A percentile compares a stretch with the other conserved stretches of the same genome.
phyloP scores from a whole-genome alignment of 805 yeast genomes.

The Schwanniomyces yamadae region DNA sequence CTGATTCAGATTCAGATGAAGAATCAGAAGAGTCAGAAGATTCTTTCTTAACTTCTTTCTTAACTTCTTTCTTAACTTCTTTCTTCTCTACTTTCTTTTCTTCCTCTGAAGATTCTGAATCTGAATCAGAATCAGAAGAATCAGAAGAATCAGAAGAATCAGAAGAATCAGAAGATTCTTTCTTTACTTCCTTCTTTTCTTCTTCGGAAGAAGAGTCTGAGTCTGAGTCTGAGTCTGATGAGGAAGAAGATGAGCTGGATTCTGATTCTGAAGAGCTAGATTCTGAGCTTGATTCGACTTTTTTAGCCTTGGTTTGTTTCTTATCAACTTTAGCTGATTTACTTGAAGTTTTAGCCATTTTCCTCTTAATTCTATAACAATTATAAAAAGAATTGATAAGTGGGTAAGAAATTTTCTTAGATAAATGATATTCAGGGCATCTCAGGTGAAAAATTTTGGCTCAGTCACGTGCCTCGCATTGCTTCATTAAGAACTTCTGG shows the following conservation, averaged over 20 bases:
- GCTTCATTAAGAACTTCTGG: conserved; percentile 1
- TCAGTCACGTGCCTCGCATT: conserved; percentile 1
- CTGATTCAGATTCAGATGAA: conserved; percentile 18
- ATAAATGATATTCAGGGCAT: conserved; percentile 7
- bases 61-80: conserved; percentile 14
- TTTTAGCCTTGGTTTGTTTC: conserved; percentile 22
- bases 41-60: conserved; percentile 12
- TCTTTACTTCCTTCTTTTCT: conserved; percentile 11
- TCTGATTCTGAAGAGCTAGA: conserved; percentile 12
- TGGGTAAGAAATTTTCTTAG: neutral
- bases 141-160: conserved; percentile 23
- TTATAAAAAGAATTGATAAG: neutral
- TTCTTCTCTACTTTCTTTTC: conserved; percentile 25
- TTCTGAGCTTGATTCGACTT: conserved; percentile 17
- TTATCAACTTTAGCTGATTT: conserved; percentile 26
- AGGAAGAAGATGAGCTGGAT: conserved; percentile 23
- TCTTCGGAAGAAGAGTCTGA: conserved; percentile 29
- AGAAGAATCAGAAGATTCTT: conserved; percentile 13
- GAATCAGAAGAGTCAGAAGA: conserved; percentile 22
- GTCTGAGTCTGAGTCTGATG: conserved; percentile 21
- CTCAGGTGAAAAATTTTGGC: conserved; percentile 8
- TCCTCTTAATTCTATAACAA: conserved; percentile 7
- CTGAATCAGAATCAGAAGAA: conserved; percentile 29
- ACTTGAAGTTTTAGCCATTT: conserved; percentile 41
- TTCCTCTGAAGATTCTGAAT: conserved; percentile 29